phyloP scores from a whole-genome alignment of 2,329 filamentous ascomycete species.

The Penicillium sp. region DNA sequence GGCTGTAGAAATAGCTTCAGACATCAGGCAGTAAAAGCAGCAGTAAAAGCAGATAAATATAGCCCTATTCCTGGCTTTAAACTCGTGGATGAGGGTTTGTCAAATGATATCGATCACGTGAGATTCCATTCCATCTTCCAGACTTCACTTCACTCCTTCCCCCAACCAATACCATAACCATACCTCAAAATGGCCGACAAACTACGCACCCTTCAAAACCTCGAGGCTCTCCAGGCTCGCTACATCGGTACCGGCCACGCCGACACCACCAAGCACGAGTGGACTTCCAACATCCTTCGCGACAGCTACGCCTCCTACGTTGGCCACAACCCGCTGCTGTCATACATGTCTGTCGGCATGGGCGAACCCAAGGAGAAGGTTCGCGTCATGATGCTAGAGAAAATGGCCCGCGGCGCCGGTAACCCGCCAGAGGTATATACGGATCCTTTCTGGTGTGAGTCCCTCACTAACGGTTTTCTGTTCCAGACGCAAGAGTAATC shows the following conservation, averaged over 20 bases:
- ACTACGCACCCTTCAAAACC: constrained; percentile 93
- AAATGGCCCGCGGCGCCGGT: constrained; percentile 62
- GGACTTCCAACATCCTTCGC: constrained; percentile 90
- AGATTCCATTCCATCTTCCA: neutral
- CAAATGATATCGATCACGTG: constrained; percentile 3
- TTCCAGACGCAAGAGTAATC: constrained; percentile 9
- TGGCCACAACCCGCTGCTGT: constrained; percentile 80
- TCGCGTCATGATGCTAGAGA: constrained; percentile 71
- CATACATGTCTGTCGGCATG: constrained; percentile 84
- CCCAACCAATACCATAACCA: neutral
- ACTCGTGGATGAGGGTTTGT: neutral
- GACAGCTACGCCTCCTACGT: constrained; percentile 86
- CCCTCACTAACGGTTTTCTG: neutral
- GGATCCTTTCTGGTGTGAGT: neutral
- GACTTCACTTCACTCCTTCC: neutral
- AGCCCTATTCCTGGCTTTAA: neutral
- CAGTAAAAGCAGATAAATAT: neutral
- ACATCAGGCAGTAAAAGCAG: constrained; percentile 4
- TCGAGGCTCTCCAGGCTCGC: constrained; percentile 91
- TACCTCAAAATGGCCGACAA: constrained; percentile 70
- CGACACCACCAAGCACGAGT: constrained; percentile 96
- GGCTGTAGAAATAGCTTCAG: neutral
- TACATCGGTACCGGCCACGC: constrained; percentile 94
- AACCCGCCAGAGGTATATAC: constrained; percentile 56
- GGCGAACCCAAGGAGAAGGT: constrained; percentile 79